Conservation (phyloP, 495 filamentous ascomycete genomes). For the Trichocladium uniseriatum region DNA sequence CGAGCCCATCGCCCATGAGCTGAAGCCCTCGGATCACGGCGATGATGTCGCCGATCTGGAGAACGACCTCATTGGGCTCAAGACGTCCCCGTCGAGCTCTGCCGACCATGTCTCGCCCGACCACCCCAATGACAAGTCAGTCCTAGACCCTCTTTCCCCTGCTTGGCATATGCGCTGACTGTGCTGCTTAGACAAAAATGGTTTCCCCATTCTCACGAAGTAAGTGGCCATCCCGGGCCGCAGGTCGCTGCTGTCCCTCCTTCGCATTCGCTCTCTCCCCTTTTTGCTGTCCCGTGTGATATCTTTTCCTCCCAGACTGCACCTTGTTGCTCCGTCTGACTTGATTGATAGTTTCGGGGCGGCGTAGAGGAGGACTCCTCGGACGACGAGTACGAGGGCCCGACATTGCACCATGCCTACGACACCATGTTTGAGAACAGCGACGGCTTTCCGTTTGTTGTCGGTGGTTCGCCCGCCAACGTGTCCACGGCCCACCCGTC, state of each 20-base stretch:
- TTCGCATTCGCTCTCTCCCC: not conserved
- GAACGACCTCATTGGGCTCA: constrained; percentile 35
- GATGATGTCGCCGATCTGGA: constrained; percentile 44
- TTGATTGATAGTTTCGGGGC: constrained; percentile 28
- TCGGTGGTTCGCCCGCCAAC: constrained; percentile 39
- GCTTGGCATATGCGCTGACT: not conserved
- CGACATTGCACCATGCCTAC: constrained; percentile 44
- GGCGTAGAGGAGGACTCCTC: constrained; percentile 43
- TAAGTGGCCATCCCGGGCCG: constrained; percentile 14
- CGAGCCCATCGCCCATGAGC: constrained; percentile 34
- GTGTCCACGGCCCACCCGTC: constrained; percentile 52
- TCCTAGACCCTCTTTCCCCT: not conserved
- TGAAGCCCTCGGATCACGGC: constrained; percentile 32
- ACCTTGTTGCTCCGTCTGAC: constrained; percentile 1
- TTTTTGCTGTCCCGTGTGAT: not conserved
- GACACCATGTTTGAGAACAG: constrained; percentile 44
- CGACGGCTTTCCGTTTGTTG: constrained; percentile 51
- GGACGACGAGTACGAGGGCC: constrained; percentile 51
- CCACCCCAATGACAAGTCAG: constrained; percentile 25
- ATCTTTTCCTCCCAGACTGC: not conserved
- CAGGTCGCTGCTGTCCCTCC: not conserved
- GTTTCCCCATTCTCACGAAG: constrained; percentile 36
- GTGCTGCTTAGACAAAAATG: constrained; percentile 24
- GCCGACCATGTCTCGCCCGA: constrained; percentile 26
- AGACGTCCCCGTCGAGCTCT: constrained; percentile 28